Base-by-base conservation (phyloP, 1,284 basidiomycete species). In the Apiotrichum gracile region DNA sequence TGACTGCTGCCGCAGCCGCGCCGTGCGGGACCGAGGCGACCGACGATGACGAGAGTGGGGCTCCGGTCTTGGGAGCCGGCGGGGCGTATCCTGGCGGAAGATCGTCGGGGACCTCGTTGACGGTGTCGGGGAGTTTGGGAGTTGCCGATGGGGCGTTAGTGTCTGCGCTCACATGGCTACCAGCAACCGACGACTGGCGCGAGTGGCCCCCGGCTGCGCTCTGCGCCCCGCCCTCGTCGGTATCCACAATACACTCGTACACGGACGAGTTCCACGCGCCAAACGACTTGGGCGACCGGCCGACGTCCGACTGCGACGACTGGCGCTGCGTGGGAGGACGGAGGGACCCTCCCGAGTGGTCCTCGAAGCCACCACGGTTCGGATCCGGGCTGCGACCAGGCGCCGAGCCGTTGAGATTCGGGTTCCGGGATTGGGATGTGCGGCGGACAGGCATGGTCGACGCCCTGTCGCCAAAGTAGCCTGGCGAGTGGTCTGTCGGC, bases 401-500 rank as follows among this genome's bases (percentile, higher is more conserved):
- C 7, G 43, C 13, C 31, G 16, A 31, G 16, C 19, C 13, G 29
- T 17, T 27, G 49, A 16, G 31, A 25, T 52, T 33, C 29, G 37
- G 42, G 27, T 42, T 45, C 26, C 47, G 55, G 4, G 48, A 53
- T 4, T 52, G 54, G 29, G 50, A 53, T 1, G 26, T 25, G 17
- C 54, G 53, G 24, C 39, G 22, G 26, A 24, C 31, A 21, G 34
- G 43, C 29, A 26, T n/a, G 6, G 62, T 63, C 55, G 64, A 55
- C 4, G 49, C 21, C 4, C 51, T 25, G 39, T 24, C 21, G 16
- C 21, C 26, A 19, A 29, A 29, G 43, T 22, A 45, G 19, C 16
- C 5, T 14, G 45, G 31, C 2, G 35, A 49, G 16, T 44, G 34
- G 37, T 64, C 59, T 2, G 60, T 60, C 2, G 61, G 65, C 13